Conservation (phyloP, 495 filamentous ascomycete genomes). For the Aspergillus cristatus region DNA sequence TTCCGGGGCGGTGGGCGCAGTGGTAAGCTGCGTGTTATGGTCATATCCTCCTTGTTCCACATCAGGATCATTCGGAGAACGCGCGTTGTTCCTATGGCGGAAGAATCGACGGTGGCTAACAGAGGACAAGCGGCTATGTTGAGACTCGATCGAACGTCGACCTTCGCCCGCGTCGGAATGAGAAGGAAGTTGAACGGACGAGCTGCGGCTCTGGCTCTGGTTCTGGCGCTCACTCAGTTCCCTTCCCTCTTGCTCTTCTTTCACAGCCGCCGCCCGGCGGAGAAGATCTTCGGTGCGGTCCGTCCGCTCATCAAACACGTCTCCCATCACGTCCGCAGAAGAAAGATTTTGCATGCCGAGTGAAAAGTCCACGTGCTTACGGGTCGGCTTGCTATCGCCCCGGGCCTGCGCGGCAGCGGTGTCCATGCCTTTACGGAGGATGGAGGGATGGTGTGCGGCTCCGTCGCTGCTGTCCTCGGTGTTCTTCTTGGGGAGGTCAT, state of each 20-base stretch:
- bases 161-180: no score
- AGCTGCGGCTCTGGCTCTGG: background rate
- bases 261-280: constrained; percentile 8
- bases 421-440: constrained; percentile 26
- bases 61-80: background rate
- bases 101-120: background rate
- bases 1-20: background rate
- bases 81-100: background rate
- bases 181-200: no score
- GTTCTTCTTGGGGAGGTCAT: constrained; percentile 2
- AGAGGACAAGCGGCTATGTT: background rate
- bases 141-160: background rate
- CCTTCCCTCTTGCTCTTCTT: no score
- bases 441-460: constrained; percentile 27
- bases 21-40: background rate
- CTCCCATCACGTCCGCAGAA: constrained; percentile 45
- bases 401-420: constrained; percentile 23
- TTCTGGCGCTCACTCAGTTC: no score
- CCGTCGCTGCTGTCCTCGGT: constrained; percentile 2
- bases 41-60: background rate
- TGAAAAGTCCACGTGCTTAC: constrained; percentile 54
- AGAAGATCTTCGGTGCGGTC: constrained; percentile 13
- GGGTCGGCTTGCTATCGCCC: constrained; percentile 40
- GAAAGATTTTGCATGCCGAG: constrained; percentile 46
- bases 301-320: constrained; percentile 43